Evolutionary conservation across 2,329 filamentous ascomycete species (phyloP), one percentile per base, ranked within the genome.

Genomic region (Trichoderma atrobrunneum): DNA sequence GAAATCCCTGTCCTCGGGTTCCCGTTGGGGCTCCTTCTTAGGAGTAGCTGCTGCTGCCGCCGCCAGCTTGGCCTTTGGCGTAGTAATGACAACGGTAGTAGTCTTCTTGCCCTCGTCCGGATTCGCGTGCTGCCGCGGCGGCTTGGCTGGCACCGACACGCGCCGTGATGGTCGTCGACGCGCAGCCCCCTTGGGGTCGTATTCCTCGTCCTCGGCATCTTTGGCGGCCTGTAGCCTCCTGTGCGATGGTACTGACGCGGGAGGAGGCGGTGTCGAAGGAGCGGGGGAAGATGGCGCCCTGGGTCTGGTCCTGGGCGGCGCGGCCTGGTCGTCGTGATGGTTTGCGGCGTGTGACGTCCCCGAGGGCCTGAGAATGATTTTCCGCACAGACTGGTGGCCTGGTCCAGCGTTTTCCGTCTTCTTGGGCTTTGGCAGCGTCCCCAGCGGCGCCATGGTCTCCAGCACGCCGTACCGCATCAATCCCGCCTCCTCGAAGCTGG

Each of bases 391-490:
- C 21, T 72, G 69, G 14, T 73, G 72, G 14, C 66, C 67, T n/a
- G 74, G 75, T 67, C 72, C 74, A 69, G 80, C 76, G 64, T 73
- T 77, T 11, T 74, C 80, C 28, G 74, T 76, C 77, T 79, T 82
- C 78, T 84, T 85, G 48, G 81, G 87, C 81, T 88, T 89, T 14
- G 94, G 94, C 76, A 90, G 85, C 70, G 90, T 87, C 54, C 94
- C 94, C 71, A 97, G 84, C 30, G 94, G 91, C 68, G 90, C 91
- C 94, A 97, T 97, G 77, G 91, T 91, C 81, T 93, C 91, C 72
- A 97, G 85, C 21, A 97, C 92, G 74, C 93, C 93, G 80, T 90
- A 89, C 63, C 91, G 87, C 77, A 91, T 85, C 76, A 96, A 87
- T 59, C 92, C 92, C 72, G 87, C 89, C 79, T 97, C 93, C 84